These are phyloP conservation scores for Nakazawaea pomicola DNA, from an alignment of 805 yeast species.

Conservation along the genomic window DNA sequence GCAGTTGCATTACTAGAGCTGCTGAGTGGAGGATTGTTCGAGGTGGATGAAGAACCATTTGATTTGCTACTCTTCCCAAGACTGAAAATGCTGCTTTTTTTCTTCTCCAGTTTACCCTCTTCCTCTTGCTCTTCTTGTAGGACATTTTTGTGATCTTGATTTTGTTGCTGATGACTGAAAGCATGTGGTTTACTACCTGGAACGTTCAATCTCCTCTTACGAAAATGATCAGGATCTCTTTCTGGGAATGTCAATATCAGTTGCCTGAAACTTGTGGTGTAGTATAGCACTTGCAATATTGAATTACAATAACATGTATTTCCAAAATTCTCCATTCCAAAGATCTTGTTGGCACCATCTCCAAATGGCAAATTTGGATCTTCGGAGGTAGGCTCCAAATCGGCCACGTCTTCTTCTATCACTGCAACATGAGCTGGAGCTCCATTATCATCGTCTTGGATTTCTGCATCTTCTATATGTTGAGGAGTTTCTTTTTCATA, in stretches of 20 bases:
- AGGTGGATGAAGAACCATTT: neutral
- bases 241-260: slow-evolving; percentile 46
- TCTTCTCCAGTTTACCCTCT: neutral
- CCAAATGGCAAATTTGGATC: slow-evolving; percentile 44
- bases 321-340: slow-evolving; percentile 82
- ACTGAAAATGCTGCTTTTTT: slow-evolving; percentile 13
- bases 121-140: neutral
- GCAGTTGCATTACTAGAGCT: slow-evolving; percentile 6
- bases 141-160: neutral
- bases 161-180: slow-evolving; percentile 20
- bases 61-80: slow-evolving; percentile 9
- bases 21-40: slow-evolving; percentile 1
- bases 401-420: slow-evolving; percentile 21
- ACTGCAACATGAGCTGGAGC: neutral
- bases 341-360: slow-evolving; percentile 64
- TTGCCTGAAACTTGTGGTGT: slow-evolving; percentile 63
- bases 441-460: neutral
- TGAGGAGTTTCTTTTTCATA: slow-evolving; percentile 12
- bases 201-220: slow-evolving; percentile 35
- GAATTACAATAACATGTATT: slow-evolving; percentile 95
- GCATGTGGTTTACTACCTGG: slow-evolving; percentile 37
- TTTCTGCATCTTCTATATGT: slow-evolving; percentile 11
- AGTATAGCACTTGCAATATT: slow-evolving; percentile 81
- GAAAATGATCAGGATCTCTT: slow-evolving; percentile 24
- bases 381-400: slow-evolving; percentile 18